Conservation (phyloP, 202 grass and related monocot genomes). For the Zizania palustris region DNA sequence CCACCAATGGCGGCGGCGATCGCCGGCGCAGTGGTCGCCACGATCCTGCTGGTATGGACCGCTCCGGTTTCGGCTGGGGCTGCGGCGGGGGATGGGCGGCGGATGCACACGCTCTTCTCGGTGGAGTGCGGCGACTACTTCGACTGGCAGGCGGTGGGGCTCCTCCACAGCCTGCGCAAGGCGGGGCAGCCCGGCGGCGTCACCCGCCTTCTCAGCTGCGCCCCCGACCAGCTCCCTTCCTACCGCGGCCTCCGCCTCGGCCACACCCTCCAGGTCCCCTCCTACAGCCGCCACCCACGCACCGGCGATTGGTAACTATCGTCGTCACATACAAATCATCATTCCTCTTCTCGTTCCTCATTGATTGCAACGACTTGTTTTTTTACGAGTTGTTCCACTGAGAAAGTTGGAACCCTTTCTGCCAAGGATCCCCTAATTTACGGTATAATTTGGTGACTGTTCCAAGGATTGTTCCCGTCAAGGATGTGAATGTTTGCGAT, state of each 20-base stretch:
- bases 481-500: background rate
- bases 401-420: background rate
- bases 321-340: conserved; percentile 30
- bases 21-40: conserved; percentile 13
- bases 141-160: conserved; percentile 93
- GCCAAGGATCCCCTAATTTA: background rate
- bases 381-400: background rate
- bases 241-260: conserved; percentile 78
- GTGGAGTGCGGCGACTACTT: conserved; percentile 97
- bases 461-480: background rate
- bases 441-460: background rate
- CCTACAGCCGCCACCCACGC: conserved; percentile 81
- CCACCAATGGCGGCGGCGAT: conserved; percentile 51
- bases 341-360: background rate
- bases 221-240: conserved; percentile 59
- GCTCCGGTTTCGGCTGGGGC: background rate
- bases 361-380: background rate
- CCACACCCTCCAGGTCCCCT: conserved; percentile 83
- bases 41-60: conserved; percentile 12
- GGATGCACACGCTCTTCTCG: conserved; percentile 93
- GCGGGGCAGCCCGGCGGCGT: conserved; percentile 72
- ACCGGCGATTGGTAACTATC: conserved; percentile 84
- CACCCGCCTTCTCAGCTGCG: conserved; percentile 84
- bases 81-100: conserved; percentile 47
- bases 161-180: conserved; percentile 88